A percentile compares a stretch with the other conserved stretches of the same genome.
These are phyloP conservation scores for Hypoxylon crocopeplum DNA, from an alignment of 495 filamentous ascomycete species.

Conservation along the genomic window DNA sequence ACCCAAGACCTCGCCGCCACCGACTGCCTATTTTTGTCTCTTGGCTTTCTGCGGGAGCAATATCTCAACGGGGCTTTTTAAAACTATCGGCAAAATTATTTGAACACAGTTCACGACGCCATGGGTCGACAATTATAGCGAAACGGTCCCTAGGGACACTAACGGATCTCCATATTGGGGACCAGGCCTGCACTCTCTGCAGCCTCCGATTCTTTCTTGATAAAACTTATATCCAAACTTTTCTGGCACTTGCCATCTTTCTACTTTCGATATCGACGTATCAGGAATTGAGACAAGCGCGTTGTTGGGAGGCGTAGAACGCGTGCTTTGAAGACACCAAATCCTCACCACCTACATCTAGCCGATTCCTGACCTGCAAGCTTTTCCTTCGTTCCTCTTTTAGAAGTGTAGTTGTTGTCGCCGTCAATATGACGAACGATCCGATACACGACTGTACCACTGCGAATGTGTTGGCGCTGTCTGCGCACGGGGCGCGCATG, in stretches of 20 bases:
- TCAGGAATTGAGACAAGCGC: conserved; percentile 13
- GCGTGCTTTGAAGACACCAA: conserved; percentile 4
- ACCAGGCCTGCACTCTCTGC: conserved; percentile 36
- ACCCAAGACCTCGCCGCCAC: conserved; percentile 14
- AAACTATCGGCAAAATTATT: conserved; percentile 5
- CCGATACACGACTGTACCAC: conserved; percentile 47
- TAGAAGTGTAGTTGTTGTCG: conserved; percentile 5
- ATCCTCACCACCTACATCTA: conserved; percentile 1
- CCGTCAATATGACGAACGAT: conserved; percentile 47
- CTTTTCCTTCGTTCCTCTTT: conserved; percentile 9
- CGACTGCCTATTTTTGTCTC: conserved; percentile 10
- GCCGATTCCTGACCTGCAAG: conserved; percentile 4
- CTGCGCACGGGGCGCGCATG: conserved; percentile 49
- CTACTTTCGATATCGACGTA: neutral
- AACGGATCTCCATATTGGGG: conserved; percentile 40
- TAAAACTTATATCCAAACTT: conserved; percentile 9
- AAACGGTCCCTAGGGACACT: conserved; percentile 63
- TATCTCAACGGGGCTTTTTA: conserved; percentile 1
- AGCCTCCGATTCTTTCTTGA: conserved; percentile 17
- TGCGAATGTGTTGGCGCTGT: conserved; percentile 51
- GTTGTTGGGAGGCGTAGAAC: conserved; percentile 12
- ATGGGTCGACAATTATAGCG: conserved; percentile 63
- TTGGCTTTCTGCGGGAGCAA: conserved; percentile 6
- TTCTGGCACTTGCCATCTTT: neutral
- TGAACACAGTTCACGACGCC: conserved; percentile 23